Evolutionary conservation across 2,329 filamentous ascomycete species (phyloP), one percentile per base, ranked within the genome.

Genomic region (Diaporthe australafricana): DNA sequence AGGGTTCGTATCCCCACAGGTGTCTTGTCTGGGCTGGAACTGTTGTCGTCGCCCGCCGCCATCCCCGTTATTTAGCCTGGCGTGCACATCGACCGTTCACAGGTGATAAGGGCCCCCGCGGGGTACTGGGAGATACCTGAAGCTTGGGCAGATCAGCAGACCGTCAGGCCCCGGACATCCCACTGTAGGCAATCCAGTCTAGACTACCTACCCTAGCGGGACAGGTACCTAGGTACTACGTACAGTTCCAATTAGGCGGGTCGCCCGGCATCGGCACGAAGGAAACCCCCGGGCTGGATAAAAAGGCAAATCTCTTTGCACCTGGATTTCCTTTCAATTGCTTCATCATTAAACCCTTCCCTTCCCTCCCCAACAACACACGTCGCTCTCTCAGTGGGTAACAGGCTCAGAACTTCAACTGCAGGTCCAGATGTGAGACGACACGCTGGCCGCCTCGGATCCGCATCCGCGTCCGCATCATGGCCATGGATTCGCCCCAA

Each of bases 401-500:
- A 45, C 30, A 30, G 22, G 2, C 40, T 27, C 22, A 22, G 60
- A 7, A 25, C 27, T 12, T 22, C 25, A 40, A 32, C 56, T 47
- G 32, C 56, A 72, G 52, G 57, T 17, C 70, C 72, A 73, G 66
- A 73, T 73, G 72, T 66, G 53, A 48, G 60, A 17, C 65, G 35
- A 27, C 27, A 50, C 42, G 20, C n/a, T 22, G 47, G 57, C 38
- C 20, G 50, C 48, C 47, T 45, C 35, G 62, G 70, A 68, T 62
- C 56, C 52, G 52, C 68, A 52, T 68, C 57, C 60, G 55, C 67
- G 42, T 69, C 45, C 60, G 45, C 60, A 65, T 8, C 40, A 68
- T 67, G 60, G 83, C 80, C 78, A 85, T 86, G 84, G 83, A 79
- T 77, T 78, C 78, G 75, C 80, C 82, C 76, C 78, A 78, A 72